Conservation (phyloP, 2,329 filamentous ascomycete species). For the Verticillium tricorpus region DNA sequence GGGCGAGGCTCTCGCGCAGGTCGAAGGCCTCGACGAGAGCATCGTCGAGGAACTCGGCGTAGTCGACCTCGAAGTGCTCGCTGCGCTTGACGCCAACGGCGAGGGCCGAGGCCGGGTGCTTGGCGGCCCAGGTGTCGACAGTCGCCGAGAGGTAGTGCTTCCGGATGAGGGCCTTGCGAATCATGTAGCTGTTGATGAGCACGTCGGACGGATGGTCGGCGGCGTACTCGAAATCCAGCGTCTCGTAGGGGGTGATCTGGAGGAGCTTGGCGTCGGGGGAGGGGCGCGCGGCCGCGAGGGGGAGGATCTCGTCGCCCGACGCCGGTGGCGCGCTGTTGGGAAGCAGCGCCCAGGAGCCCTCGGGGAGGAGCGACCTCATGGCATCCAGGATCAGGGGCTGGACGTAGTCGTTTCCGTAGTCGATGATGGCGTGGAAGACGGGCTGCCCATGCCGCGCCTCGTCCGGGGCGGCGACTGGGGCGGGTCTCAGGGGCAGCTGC, state of each 20-base stretch:
- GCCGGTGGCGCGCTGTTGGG: slow-evolving; percentile 22
- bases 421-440: slow-evolving; percentile 60
- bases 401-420: slow-evolving; percentile 86
- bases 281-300: slow-evolving; percentile 31
- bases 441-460: slow-evolving; percentile 31
- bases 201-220: slow-evolving; percentile 55
- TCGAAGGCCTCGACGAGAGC: slow-evolving; percentile 88
- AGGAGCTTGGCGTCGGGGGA: slow-evolving; percentile 46
- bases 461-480: not conserved
- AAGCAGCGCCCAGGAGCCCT: slow-evolving; percentile 51
- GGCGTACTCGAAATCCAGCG: slow-evolving; percentile 76
- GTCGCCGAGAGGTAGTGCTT: slow-evolving; percentile 92
- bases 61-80: slow-evolving; percentile 91
- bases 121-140: slow-evolving; percentile 78
- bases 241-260: slow-evolving; percentile 83
- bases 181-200: slow-evolving; percentile 85
- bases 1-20: slow-evolving; percentile 69
- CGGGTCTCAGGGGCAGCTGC: slow-evolving; percentile 9
- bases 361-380: slow-evolving; percentile 58
- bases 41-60: slow-evolving; percentile 93
- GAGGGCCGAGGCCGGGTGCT: slow-evolving; percentile 70
- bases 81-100: slow-evolving; percentile 67
- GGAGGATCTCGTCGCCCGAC: slow-evolving; percentile 22
- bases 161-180: slow-evolving; percentile 91
- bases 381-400: slow-evolving; percentile 77